Conservation (phyloP, 1,284 basidiomycete genomes). For the Leccinum angustisporum region DNA sequence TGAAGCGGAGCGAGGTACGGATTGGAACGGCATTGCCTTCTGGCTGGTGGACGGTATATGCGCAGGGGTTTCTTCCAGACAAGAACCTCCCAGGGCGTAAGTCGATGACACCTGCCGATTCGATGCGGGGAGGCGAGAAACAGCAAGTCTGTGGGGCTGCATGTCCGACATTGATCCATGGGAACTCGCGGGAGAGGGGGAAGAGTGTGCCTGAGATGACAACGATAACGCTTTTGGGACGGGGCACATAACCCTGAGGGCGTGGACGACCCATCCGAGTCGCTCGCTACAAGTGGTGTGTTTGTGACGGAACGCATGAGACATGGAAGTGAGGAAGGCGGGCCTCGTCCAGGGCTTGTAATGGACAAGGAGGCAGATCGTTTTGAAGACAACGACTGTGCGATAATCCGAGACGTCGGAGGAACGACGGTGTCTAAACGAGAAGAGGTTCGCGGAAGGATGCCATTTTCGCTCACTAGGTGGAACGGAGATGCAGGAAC, state of each 20-base stretch:
- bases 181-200: constrained; percentile 36
- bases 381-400: constrained; percentile 29
- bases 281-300: constrained; percentile 19
- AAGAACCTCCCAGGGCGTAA: constrained; percentile 19
- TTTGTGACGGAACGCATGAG: constrained; percentile 39
- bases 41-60: constrained; percentile 17
- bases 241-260: constrained; percentile 15
- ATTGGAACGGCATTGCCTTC: constrained; percentile 22
- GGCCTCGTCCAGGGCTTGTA: constrained; percentile 9
- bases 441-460: constrained; percentile 13
- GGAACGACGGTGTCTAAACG: constrained; percentile 13
- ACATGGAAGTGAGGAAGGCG: constrained; percentile 36
- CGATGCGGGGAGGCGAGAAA: constrained; percentile 19
- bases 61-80: constrained; percentile 2
- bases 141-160: constrained; percentile 10
- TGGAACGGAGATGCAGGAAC: constrained; percentile 7
- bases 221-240: constrained; percentile 27
- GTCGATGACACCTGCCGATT: constrained; percentile 25
- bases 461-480: neutral
- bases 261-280: constrained; percentile 14
- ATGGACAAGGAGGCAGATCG: constrained; percentile 27
- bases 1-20: constrained; percentile 35
- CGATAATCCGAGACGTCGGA: constrained; percentile 9
- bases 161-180: constrained; percentile 21
- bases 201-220: constrained; percentile 30